A percentile compares a stretch with the other conserved stretches of the same genome.
phyloP scores from a whole-genome alignment of 2,329 filamentous ascomycete genomes.

The Fusarium pseudograminearum region DNA sequence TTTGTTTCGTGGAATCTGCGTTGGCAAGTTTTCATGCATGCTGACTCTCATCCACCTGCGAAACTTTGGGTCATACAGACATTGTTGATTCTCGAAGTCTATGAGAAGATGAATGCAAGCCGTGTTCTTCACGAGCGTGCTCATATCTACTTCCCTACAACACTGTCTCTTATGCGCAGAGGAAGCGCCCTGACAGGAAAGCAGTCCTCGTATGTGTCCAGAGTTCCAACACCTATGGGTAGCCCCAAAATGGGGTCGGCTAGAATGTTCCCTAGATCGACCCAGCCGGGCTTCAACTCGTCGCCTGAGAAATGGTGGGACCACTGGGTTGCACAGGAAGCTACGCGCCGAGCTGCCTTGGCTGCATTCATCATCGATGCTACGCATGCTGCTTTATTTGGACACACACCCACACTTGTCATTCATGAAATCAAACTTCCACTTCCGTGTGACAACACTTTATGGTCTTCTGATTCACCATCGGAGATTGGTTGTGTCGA shows the following conservation, averaged over 20 bases:
- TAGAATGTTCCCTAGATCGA: constrained; percentile 24
- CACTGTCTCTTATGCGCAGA: constrained; percentile 46
- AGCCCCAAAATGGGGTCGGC: constrained; percentile 41
- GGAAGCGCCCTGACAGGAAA: constrained; percentile 47
- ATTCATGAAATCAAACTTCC: constrained; percentile 49
- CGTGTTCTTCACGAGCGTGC: constrained; percentile 46
- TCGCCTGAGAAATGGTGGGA: constrained; percentile 49
- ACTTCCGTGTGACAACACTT: constrained; percentile 47
- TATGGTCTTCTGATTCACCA: constrained; percentile 48
- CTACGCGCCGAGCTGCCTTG: constrained; percentile 46
- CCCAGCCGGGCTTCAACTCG: constrained; percentile 36
- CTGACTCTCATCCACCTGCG: constrained; percentile 47
- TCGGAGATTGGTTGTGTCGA: constrained; percentile 49
- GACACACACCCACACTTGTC: constrained; percentile 47
- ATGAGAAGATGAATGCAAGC: constrained; percentile 48
- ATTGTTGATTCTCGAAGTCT: constrained; percentile 45
- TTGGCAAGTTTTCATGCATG: constrained; percentile 49
- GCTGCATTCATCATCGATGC: constrained; percentile 48
- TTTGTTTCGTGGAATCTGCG: constrained; percentile 48
- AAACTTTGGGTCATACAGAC: constrained; percentile 49
- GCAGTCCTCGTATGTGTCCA: constrained; percentile 45
- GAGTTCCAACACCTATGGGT: constrained; percentile 41
- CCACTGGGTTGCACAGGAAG: constrained; percentile 49
- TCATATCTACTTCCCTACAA: constrained; percentile 49
- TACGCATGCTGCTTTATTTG: constrained; percentile 47